Conservation (phyloP, 2,329 filamentous ascomycete species). For the Phialemonium atrogriseum region DNA sequence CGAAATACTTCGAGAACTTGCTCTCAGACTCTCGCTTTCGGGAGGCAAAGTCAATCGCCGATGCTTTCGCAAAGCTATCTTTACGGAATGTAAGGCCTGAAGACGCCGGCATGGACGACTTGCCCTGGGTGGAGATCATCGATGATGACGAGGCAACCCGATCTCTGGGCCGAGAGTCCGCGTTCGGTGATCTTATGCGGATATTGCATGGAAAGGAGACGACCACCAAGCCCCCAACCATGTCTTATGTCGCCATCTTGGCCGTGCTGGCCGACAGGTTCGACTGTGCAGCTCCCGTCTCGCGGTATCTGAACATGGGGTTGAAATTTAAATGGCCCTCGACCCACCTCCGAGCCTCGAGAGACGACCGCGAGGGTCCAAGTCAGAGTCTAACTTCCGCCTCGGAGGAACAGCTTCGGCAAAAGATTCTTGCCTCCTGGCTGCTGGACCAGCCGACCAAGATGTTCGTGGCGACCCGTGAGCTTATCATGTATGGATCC, state of each 20-base stretch:
- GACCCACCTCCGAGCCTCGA: conserved; percentile 25
- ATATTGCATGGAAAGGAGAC: conserved; percentile 53
- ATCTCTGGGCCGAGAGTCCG: conserved; percentile 47
- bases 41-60: conserved; percentile 49
- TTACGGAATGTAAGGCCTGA: conserved; percentile 36
- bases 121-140: conserved; percentile 57
- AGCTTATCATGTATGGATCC: conserved; percentile 60
- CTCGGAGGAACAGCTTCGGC: conserved; percentile 58
- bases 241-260: conserved; percentile 58
- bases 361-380: conserved; percentile 16
- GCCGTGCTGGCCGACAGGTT: conserved; percentile 68
- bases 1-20: conserved; percentile 62
- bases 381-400: conserved; percentile 26
- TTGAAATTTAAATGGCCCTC: conserved; percentile 47
- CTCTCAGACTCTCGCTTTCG: conserved; percentile 55
- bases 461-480: conserved; percentile 53
- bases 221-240: conserved; percentile 36
- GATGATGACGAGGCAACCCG: conserved; percentile 64
- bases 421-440: conserved; percentile 61
- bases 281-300: conserved; percentile 50
- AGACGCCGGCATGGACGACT: conserved; percentile 33
- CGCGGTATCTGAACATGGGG: conserved; percentile 40
- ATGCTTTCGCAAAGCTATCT: conserved; percentile 40
- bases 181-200: conserved; percentile 59
- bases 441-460: conserved; percentile 54